Evolutionary conservation across 805 yeast genomes (phyloP), one percentile per base, ranked within the genome.

Genomic region (Jamesozyma gamospora): DNA sequence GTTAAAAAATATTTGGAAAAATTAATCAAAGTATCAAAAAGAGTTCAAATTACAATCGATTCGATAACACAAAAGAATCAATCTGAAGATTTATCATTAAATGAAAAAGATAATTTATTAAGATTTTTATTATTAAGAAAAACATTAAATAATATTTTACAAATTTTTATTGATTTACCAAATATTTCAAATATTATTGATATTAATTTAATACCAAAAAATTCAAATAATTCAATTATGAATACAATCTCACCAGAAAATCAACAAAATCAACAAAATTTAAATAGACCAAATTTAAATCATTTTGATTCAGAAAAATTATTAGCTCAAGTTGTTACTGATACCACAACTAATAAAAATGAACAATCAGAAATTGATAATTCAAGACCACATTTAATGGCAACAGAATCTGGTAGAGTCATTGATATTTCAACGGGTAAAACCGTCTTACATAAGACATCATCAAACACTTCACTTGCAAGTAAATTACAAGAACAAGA

Each of bases 401-500:
- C 82, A 3, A 67, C 75, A 13, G 88, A 81, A 43, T 70, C 79
- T 1, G 69, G 72, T 32, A 68, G 71, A 10, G 73, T 71, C 1
- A 69, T 81, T 36, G 90, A 82, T 62, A 69, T 75, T 42, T 63
- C 70, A 21, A 82, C 90, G 0, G 92, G 92, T 34, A 66, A 77
- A 47, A 85, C 88, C 2, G 77, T 82, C 16, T 62, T 80, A 45
- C 32, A 39, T 14, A 71, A 77, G 60, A 69, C 80, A 48, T 63
- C 74, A 4, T 77, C 85, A 0, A 81, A 75, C 46, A 78, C 82
- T 1, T 74, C 83, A 0, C 71, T 82, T 3, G 53, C 63, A 11
- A 77, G 82, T 52, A 85, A 87, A 13, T 79, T 75, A 57, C 85
- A 82, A 58, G 95, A 86, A 55, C 79, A 78, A 44, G 96, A 87